Conservation (phyloP, 306 rosid species). For the Vicia sativa region DNA sequence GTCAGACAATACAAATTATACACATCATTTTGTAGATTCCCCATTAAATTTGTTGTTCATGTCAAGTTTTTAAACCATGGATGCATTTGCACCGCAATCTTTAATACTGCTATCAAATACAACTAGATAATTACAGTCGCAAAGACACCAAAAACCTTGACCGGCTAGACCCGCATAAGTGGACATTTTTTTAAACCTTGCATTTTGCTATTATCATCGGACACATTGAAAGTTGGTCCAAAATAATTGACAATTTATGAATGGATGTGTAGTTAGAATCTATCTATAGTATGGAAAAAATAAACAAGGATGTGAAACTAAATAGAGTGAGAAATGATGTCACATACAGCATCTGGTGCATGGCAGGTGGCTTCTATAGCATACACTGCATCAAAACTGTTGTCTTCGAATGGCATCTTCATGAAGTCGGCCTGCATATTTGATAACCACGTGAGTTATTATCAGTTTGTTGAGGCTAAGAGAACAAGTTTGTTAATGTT, state of each 20-base stretch:
- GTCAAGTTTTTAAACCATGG: not conserved
- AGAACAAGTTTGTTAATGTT: slow-evolving; percentile 1
- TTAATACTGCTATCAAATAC: not conserved
- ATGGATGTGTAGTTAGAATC: slow-evolving; percentile 9
- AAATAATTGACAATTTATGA: not conserved
- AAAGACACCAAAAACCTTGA: not conserved
- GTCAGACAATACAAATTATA: slow-evolving; percentile 38
- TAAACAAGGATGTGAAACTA: not conserved
- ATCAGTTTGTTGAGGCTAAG: not conserved
- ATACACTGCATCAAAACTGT: slow-evolving; percentile 87
- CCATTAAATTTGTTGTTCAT: slow-evolving; percentile 11
- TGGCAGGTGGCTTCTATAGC: slow-evolving; percentile 99
- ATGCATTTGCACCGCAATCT: not conserved
- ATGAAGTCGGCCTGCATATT: slow-evolving; percentile 91
- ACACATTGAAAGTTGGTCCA: slow-evolving; percentile 7
- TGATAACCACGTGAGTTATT: slow-evolving; percentile 15
- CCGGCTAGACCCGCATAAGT: not conserved
- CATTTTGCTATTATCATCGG: slow-evolving; percentile 7
- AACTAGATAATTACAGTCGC: not conserved
- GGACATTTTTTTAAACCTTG: not conserved
- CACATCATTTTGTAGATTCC: slow-evolving; percentile 20
- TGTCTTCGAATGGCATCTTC: slow-evolving; percentile 87
- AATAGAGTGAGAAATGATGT: slow-evolving; percentile 10
- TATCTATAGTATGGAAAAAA: not conserved
- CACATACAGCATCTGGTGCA: slow-evolving; percentile 92